A percentile compares a stretch with the other conserved stretches of the same genome.
Evolutionary conservation across 2,329 filamentous ascomycete species (phyloP).

Genomic region (Dichotomopilus funicola): DNA sequence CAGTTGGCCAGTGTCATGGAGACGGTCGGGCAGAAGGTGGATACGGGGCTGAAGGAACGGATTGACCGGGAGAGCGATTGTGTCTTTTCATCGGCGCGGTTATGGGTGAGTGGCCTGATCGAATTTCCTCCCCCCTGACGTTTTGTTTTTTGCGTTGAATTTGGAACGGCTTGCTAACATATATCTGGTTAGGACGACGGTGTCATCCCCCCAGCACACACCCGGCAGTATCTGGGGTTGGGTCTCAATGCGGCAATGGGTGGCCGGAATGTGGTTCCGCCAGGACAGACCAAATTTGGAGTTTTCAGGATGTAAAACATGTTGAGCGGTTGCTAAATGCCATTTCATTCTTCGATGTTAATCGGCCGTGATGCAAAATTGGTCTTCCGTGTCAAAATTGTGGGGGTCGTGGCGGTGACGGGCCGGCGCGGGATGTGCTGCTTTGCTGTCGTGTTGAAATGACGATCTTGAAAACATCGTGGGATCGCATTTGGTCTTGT

Average conservation of each 20-base stretch:
- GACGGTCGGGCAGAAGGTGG: conserved; percentile 76
- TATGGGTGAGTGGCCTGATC: conserved; percentile 61
- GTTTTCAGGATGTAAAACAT: conserved; percentile 69
- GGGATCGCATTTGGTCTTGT: too few species aligned
- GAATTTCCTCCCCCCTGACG: conserved; percentile 1
- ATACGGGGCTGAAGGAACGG: conserved; percentile 71
- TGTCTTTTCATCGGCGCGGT: conserved; percentile 75
- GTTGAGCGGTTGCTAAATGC: background rate
- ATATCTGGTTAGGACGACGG: conserved; percentile 56
- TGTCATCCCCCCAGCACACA: conserved; percentile 71
- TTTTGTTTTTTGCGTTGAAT: background rate
- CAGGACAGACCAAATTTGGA: conserved; percentile 64
- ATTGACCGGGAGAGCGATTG: conserved; percentile 90
- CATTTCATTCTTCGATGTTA: background rate
- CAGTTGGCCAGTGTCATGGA: conserved; percentile 92
- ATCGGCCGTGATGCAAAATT: too few species aligned
- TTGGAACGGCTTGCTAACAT: conserved; percentile 8
- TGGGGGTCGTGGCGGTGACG: too few species aligned
- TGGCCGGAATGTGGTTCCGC: conserved; percentile 55
- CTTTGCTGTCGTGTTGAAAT: too few species aligned
- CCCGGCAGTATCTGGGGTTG: conserved; percentile 63
- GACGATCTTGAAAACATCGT: too few species aligned
- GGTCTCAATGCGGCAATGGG: conserved; percentile 66
- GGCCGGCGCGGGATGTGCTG: too few species aligned
- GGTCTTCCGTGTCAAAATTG: too few species aligned